A percentile compares a stretch with the other conserved stretches of the same genome.
Conservation (phyloP, 495 filamentous ascomycete species). For the Hyphodiscus hymeniophilus region DNA sequence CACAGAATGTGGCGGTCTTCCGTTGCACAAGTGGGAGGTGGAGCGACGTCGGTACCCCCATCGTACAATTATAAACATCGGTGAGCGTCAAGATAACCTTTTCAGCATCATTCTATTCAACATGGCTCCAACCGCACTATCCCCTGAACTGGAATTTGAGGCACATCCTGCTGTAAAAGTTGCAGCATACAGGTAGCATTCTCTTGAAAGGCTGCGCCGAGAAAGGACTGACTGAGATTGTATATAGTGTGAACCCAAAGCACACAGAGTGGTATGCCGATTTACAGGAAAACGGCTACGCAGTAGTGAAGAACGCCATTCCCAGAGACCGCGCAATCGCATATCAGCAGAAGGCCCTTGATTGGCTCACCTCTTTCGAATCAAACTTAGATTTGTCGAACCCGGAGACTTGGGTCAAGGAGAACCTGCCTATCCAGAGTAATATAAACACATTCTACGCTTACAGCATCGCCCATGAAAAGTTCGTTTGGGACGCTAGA, state of each 20-base stretch:
- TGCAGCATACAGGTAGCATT: no score
- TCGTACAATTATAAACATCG: no score
- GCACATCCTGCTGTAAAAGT: no score
- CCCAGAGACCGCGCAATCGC: background rate
- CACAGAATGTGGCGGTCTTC: no score
- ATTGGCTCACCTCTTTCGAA: constrained; percentile 12
- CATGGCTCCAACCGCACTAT: no score
- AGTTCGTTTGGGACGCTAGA: constrained; percentile 39
- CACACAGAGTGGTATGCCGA: constrained; percentile 15
- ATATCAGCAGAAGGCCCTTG: constrained; percentile 9
- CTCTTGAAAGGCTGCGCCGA: no score
- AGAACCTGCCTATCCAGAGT: constrained; percentile 27
- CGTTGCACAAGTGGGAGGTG: no score
- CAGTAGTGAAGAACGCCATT: constrained; percentile 14
- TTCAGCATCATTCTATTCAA: no score
- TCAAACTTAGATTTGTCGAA: constrained; percentile 23
- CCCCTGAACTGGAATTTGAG: no score
- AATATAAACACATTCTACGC: constrained; percentile 24
- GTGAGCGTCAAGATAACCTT: no score
- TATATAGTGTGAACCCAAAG: background rate
- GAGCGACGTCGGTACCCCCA: no score
- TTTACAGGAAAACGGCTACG: constrained; percentile 7
- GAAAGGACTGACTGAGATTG: no score
- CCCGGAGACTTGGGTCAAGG: constrained; percentile 26
- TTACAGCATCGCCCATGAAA: constrained; percentile 34